phyloP scores from a whole-genome alignment of 73 alveolate genomes.

The Symbiodinium pilosum region DNA sequence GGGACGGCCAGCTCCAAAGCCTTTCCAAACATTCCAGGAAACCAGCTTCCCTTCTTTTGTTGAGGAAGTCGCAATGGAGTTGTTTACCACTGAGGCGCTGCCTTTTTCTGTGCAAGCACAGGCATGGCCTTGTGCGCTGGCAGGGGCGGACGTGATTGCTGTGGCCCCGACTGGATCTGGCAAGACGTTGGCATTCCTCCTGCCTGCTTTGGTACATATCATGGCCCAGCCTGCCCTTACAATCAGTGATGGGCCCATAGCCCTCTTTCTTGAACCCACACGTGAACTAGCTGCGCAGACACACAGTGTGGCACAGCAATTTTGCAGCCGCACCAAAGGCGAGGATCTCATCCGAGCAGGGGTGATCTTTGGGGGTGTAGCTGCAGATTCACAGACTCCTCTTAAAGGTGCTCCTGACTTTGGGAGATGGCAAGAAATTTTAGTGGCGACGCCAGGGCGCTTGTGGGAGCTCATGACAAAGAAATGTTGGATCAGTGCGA shows the following conservation, averaged over 20 bases:
- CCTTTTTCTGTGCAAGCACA: constrained; percentile 84
- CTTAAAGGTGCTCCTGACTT: constrained; percentile 47
- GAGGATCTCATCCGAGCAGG: constrained; percentile 64
- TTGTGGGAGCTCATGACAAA: constrained; percentile 31
- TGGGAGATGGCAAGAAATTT: constrained; percentile 75
- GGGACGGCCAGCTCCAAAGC: constrained; percentile 75
- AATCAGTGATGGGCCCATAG: constrained; percentile 57
- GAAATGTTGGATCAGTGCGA: constrained; percentile 81
- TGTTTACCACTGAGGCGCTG: constrained; percentile 35
- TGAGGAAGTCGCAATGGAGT: constrained; percentile 75
- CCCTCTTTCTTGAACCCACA: constrained; percentile 60
- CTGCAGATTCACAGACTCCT: constrained; percentile 57
- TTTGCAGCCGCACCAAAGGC: constrained; percentile 43
- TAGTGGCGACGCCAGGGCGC: constrained; percentile 89
- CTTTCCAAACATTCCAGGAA: constrained; percentile 80
- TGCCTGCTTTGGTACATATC: constrained; percentile 93
- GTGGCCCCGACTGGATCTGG: constrained; percentile 93
- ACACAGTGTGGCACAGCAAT: background rate
- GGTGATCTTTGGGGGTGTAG: constrained; percentile 38
- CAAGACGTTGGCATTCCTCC: constrained; percentile 77
- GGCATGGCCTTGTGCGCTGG: constrained; percentile 88
- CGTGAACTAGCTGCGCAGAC: constrained; percentile 74
- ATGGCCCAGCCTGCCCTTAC: constrained; percentile 76
- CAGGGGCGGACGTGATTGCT: constrained; percentile 72
- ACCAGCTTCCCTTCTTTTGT: constrained; percentile 52